Evolutionary conservation across 2,329 filamentous ascomycete species (phyloP).

Genomic region (Diaporthe ilicicola): DNA sequence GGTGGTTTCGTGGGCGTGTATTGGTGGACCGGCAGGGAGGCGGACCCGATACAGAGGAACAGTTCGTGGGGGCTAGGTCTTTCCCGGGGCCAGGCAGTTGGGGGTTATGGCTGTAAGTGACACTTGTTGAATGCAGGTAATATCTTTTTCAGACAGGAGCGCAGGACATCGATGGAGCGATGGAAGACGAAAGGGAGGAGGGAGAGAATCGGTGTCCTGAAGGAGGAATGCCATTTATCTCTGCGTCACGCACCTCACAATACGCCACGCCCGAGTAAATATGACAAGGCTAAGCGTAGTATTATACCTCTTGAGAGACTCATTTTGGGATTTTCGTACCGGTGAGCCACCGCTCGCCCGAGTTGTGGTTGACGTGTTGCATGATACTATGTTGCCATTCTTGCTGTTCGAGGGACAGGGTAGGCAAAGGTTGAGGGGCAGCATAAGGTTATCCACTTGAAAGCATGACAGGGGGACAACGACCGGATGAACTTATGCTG

Average conservation of each 20-base stretch:
- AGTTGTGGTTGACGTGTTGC: constrained; percentile 9
- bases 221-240: constrained; percentile 33
- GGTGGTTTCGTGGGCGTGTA: constrained; percentile 31
- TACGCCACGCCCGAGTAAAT: not conserved
- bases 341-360: constrained; percentile 18
- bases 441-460: constrained; percentile 13
- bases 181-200: constrained; percentile 4
- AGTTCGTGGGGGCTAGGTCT: constrained; percentile 26
- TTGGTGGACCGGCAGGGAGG: constrained; percentile 33
- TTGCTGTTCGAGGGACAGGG: constrained; percentile 8
- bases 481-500: constrained; percentile 11
- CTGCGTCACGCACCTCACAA: not conserved
- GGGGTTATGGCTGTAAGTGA: not conserved
- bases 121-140: constrained; percentile 22
- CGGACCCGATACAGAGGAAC: constrained; percentile 8
- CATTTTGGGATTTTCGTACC: constrained; percentile 26
- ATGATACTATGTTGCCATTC: constrained; percentile 18
- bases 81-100: not conserved
- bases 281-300: not conserved
- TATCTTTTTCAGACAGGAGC: constrained; percentile 5
- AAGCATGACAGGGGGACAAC: constrained; percentile 11
- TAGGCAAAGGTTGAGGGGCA: not conserved
- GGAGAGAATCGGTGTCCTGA: constrained; percentile 21
- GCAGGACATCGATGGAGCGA: not conserved
- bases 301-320: not conserved